Conservation (phyloP, 345 rosid genomes). For the Adansonia digitata region DNA sequence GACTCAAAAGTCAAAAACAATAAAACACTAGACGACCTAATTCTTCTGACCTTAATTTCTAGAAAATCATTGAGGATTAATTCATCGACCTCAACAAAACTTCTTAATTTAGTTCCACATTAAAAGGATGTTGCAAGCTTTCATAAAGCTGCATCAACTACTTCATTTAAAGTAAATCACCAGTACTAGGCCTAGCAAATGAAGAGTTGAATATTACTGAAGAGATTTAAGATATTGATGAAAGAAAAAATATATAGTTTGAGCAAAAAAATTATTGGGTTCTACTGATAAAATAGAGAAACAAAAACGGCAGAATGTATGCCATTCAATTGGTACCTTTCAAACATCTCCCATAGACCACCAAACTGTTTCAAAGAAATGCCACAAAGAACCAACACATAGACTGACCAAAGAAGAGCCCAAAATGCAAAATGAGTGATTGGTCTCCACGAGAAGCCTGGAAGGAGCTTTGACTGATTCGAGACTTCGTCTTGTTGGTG, state of each 20-base stretch:
- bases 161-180: background rate
- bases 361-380: constrained; percentile 59
- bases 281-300: background rate
- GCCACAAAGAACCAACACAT: constrained; percentile 59
- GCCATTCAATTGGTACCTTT: constrained; percentile 45
- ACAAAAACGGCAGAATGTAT: background rate
- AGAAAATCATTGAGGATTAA: background rate
- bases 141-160: background rate
- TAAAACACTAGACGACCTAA: background rate
- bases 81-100: background rate
- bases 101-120: background rate
- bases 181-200: background rate
- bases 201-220: background rate
- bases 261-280: background rate
- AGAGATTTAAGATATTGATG: background rate
- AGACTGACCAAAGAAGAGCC: constrained; percentile 63
- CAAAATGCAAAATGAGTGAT: constrained; percentile 59
- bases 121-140: background rate
- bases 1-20: background rate
- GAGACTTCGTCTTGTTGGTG: constrained; percentile 21
- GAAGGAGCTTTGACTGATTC: constrained; percentile 25
- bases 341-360: constrained; percentile 75
- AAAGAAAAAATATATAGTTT: background rate
- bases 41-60: background rate
- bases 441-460: constrained; percentile 52